These are phyloP conservation scores for Ceratobasidium sp. DNA, from an alignment of 1,284 basidiomycete genomes.

Conservation along the genomic window DNA sequence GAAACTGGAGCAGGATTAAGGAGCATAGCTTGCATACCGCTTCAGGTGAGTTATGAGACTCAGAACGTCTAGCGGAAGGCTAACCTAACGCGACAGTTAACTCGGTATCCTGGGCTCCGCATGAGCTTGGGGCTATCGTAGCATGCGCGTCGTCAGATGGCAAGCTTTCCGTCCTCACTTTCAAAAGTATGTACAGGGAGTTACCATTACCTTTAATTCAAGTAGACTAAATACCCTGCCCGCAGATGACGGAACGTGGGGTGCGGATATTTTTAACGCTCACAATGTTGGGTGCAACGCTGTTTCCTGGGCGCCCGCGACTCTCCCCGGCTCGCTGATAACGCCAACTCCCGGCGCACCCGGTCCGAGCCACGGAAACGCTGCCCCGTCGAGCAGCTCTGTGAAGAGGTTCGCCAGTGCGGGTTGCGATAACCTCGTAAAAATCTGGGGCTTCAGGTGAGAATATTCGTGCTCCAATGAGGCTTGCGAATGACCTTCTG, in stretches of 20 bases:
- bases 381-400: constrained; percentile 46
- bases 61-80: background rate
- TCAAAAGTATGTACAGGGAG: constrained; percentile 84
- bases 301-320: constrained; percentile 97
- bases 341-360: constrained; percentile 65
- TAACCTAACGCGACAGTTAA: constrained; percentile 75
- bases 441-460: constrained; percentile 87
- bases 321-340: constrained; percentile 85
- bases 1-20: constrained; percentile 93
- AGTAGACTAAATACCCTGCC: background rate
- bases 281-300: constrained; percentile 98
- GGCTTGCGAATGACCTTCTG: background rate
- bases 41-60: constrained; percentile 74
- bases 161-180: constrained; percentile 95
- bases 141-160: constrained; percentile 99
- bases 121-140: constrained; percentile 95
- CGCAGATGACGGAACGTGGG: constrained; percentile 95
- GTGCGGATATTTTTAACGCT: constrained; percentile 94
- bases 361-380: constrained; percentile 57
- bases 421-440: constrained; percentile 96
- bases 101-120: constrained; percentile 98
- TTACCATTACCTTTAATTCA: background rate
- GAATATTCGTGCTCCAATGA: background rate
- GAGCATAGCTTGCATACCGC: constrained; percentile 96
- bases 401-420: constrained; percentile 94